These are phyloP conservation scores for Russula abietina DNA, from an alignment of 768 basidiomycete species.

Conservation along the genomic window DNA sequence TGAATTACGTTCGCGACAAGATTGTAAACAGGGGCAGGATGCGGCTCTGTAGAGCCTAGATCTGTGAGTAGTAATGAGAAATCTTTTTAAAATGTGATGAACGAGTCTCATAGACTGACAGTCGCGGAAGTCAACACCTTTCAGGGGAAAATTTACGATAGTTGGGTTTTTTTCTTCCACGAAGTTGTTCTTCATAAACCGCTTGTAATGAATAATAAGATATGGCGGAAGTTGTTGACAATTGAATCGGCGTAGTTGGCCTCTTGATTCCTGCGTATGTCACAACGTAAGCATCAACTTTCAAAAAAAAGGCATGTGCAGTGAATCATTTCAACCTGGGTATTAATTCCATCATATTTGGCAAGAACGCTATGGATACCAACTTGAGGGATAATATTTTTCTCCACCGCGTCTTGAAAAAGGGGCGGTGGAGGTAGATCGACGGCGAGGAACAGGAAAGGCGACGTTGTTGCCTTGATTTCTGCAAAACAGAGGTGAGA, in stretches of 20 bases:
- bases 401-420: constrained; percentile 93
- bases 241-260: constrained; percentile 83
- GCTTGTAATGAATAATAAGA: constrained; percentile 90
- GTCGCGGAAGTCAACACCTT: constrained; percentile 86
- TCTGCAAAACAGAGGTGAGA: constrained; percentile 41
- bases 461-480: constrained; percentile 76
- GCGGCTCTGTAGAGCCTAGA: constrained; percentile 60
- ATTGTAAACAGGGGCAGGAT: constrained; percentile 76
- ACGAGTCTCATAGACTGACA: constrained; percentile 49
- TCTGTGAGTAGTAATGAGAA: constrained; percentile 41
- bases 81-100: neutral
- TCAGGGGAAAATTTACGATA: constrained; percentile 93
- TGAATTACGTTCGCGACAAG: constrained; percentile 93
- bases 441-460: constrained; percentile 92
- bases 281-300: constrained; percentile 19
- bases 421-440: constrained; percentile 97
- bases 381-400: constrained; percentile 98
- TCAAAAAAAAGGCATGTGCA: constrained; percentile 22
- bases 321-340: constrained; percentile 52
- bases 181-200: constrained; percentile 93
- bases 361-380: constrained; percentile 82
- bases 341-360: constrained; percentile 90
- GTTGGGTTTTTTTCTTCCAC: constrained; percentile 99
- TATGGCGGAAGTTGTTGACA: constrained; percentile 86
- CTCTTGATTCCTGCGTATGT: constrained; percentile 64